A percentile compares a stretch with the other conserved stretches of the same genome.
Evolutionary conservation across 257 asterid genomes (phyloP).

Genomic region (Ophiorrhiza pumila): DNA sequence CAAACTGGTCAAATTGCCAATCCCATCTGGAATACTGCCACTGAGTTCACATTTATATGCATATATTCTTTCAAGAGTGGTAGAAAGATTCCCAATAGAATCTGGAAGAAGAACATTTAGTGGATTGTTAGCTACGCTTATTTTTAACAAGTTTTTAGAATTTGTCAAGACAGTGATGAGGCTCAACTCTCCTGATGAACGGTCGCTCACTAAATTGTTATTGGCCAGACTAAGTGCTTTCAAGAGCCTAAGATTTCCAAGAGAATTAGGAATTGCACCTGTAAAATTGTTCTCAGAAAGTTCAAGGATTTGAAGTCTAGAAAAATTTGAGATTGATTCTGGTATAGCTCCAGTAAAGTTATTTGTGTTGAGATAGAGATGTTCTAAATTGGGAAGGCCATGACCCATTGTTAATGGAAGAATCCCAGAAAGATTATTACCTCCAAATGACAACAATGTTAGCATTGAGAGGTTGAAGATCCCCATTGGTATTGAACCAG

Average conservation of each 20-base stretch:
- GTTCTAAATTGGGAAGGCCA: conserved; percentile 20
- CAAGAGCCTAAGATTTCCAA: conserved; percentile 26
- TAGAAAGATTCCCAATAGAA: conserved; percentile 14
- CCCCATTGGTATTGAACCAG: background rate
- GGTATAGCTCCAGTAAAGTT: conserved; percentile 31
- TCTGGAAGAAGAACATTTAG: conserved; percentile 7
- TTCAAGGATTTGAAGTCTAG: background rate
- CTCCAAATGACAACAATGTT: background rate
- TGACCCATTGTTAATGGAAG: conserved; percentile 11
- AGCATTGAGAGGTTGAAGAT: background rate
- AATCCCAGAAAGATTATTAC: background rate
- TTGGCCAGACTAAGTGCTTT: rapidly evolving
- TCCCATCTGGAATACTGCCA: conserved; percentile 4
- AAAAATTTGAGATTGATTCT: conserved; percentile 29
- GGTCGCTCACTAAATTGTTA: conserved; percentile 14
- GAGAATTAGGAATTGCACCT: conserved; percentile 28
- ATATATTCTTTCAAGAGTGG: background rate
- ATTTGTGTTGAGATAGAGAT: conserved; percentile 14
- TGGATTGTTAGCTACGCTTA: background rate
- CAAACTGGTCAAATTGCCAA: conserved; percentile 3
- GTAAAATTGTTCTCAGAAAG: conserved; percentile 11
- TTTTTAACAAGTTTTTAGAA: background rate
- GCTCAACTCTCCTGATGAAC: conserved; percentile 15
- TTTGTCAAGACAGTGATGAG: conserved; percentile 20
- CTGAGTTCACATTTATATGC: background rate